Conservation (phyloP, 768 basidiomycete genomes). For the Boletus barrowsii region DNA sequence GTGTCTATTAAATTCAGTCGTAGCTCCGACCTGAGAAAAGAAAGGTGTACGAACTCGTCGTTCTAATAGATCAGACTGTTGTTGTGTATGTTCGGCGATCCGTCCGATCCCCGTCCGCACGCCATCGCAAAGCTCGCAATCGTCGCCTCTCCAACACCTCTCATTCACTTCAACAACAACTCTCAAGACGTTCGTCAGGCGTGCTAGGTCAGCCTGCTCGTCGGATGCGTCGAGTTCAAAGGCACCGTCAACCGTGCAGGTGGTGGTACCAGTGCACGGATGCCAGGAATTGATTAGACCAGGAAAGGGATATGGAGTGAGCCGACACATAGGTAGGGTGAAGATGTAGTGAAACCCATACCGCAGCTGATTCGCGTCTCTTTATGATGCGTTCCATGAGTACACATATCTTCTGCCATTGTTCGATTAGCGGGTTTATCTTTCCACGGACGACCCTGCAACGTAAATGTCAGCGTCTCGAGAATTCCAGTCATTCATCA, state of each 20-base stretch:
- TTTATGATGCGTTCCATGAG: conserved; percentile 85
- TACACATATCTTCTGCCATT: conserved; percentile 89
- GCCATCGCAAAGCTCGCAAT: conserved; percentile 77
- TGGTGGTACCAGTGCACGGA: conserved; percentile 21
- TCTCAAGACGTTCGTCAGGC: conserved; percentile 78
- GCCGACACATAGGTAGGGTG: conserved; percentile 62
- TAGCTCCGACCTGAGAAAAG: neutral
- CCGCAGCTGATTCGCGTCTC: conserved; percentile 89
- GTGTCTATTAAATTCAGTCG: conserved; percentile 44
- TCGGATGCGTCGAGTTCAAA: conserved; percentile 29
- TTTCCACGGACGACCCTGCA: conserved; percentile 70
- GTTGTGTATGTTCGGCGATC: conserved; percentile 65
- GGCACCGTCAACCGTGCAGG: conserved; percentile 8
- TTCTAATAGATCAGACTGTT: conserved; percentile 72
- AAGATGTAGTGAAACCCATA: conserved; percentile 64
- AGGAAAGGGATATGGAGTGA: conserved; percentile 64
- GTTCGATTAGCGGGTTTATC: conserved; percentile 75
- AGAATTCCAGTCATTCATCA: neutral
- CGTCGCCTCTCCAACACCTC: conserved; percentile 80
- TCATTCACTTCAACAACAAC: conserved; percentile 76
- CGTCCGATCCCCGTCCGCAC: conserved; percentile 72
- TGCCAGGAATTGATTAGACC: conserved; percentile 35
- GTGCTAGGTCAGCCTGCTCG: conserved; percentile 75
- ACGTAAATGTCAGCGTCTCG: neutral
- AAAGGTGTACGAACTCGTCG: conserved; percentile 50